phyloP scores from a whole-genome alignment of 345 rosid genomes.

The Clarkia xantiana region DNA sequence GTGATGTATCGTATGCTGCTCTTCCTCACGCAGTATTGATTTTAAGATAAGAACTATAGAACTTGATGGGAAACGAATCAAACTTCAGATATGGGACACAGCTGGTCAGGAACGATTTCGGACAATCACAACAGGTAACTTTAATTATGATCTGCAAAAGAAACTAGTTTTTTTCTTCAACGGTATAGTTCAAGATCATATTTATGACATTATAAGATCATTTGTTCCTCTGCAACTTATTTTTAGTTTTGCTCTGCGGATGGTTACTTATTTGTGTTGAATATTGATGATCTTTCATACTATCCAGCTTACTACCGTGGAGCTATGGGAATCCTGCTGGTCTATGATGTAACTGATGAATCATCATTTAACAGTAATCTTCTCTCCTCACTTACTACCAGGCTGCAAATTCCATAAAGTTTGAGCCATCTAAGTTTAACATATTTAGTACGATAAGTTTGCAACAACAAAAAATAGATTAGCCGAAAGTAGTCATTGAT shows the following conservation, averaged over 20 bases:
- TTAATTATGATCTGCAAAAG: not conserved
- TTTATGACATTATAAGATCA: too few species aligned
- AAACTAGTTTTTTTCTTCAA: not conserved
- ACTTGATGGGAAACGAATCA: slow-evolving; percentile 86
- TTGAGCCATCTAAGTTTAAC: not conserved
- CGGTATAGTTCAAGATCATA: not conserved
- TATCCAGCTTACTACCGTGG: slow-evolving; percentile 59
- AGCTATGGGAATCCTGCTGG: slow-evolving; percentile 72
- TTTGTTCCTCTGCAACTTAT: too few species aligned
- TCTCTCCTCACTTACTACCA: not conserved
- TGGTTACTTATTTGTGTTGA: not conserved
- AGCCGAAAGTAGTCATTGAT: not conserved
- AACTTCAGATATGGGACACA: slow-evolving; percentile 93
- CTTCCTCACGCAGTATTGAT: slow-evolving; percentile 45
- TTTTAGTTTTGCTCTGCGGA: too few species aligned
- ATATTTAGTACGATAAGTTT: not conserved
- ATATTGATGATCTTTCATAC: not conserved
- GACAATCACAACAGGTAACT: slow-evolving; percentile 72
- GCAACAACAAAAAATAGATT: not conserved
- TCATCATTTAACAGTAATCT: slow-evolving; percentile 57
- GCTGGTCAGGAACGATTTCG: slow-evolving; percentile 96
- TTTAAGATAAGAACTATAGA: too few species aligned
- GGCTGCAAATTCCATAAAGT: not conserved
- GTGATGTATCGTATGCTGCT: not conserved
- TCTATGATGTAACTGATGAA: slow-evolving; percentile 68